These are phyloP conservation scores for Herpetomonas tarakana DNA, from an alignment of 208 protist species.

Conservation along the genomic window DNA sequence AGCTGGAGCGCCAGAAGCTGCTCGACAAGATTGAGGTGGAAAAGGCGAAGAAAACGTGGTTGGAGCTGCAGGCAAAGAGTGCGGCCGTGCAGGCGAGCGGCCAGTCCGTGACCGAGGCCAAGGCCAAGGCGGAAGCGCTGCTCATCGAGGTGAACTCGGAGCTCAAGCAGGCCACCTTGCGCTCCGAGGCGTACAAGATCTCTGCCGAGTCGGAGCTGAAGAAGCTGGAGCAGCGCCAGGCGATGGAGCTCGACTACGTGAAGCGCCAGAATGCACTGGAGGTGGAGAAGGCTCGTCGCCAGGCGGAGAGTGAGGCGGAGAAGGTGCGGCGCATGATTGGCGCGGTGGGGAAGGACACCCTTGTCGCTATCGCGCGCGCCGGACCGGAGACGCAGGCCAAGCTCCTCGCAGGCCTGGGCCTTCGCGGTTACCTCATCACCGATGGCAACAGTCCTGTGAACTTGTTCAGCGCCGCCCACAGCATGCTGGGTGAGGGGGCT, in stretches of 20 bases:
- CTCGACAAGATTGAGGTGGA: constrained; percentile 87
- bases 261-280: constrained; percentile 82
- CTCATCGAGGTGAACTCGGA: constrained; percentile 87
- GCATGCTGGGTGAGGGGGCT: constrained; percentile 77
- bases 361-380: constrained; percentile 89
- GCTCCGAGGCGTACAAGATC: constrained; percentile 80
- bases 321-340: constrained; percentile 87
- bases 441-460: constrained; percentile 96
- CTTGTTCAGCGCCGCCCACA: constrained; percentile 94
- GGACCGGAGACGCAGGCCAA: constrained; percentile 95
- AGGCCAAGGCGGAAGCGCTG: constrained; percentile 88
- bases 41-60: constrained; percentile 65
- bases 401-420: constrained; percentile 91
- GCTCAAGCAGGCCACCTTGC: constrained; percentile 86
- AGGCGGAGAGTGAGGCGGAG: constrained; percentile 85
- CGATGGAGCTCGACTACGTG: constrained; percentile 86
- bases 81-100: constrained; percentile 91
- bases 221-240: constrained; percentile 74
- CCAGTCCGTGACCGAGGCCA: constrained; percentile 89
- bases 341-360: constrained; percentile 89
- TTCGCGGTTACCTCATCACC: constrained; percentile 96
- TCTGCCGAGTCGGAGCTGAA: constrained; percentile 82
- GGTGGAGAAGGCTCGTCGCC: constrained; percentile 62
- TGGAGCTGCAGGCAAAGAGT: constrained; percentile 92
- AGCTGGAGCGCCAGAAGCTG: constrained; percentile 92